Evolutionary conservation across 306 rosid species (phyloP), one percentile per base, ranked within the genome.

Genomic region (Cicer pinnatifidum): DNA sequence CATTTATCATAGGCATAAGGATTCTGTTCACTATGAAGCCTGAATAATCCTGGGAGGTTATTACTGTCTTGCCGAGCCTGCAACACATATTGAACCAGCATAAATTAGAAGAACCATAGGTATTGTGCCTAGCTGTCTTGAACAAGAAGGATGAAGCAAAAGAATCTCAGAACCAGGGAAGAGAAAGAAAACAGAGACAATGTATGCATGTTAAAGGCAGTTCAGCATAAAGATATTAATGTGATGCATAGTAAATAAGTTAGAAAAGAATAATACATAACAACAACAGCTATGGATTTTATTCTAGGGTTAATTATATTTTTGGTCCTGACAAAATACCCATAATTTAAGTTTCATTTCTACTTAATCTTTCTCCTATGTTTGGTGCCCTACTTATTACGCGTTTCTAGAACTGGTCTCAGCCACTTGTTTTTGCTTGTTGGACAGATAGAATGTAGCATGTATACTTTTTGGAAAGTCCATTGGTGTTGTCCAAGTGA

Each of bases 1-100:
- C 97, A 9, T 91, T 91, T 79, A 91, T 89, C 98, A 91, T 89
- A 8, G 97, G 96, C 96, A 91, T 89, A 11, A 91, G 84, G 82
- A 93, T 87, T 77, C 96, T 82, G 61, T 93, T 93, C 60, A 93
- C 92, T 20, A 91, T 84, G 83, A 93, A 93, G 73, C 98, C 98
- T 1, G 96, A 78, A 85, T 76, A 91, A 64, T 93, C 98, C 78
- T 69, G 85, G 69, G 96, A 91, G 80, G 81, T 78, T 62, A 84
- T 81, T 40, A 79, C 78, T 54, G 73, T 75, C 78, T 84, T 84
- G n/a, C 87, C 67, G 38, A 84, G 57, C 81, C 87, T 84, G 75
- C 81, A 35, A 59, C 19, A 28, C 16, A 58, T 61, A 20, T 52
- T 46, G 69, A 75, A 67, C 52, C 57, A 43, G 11, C 28, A 58